These are phyloP conservation scores for Yamadazyma olivae DNA, from an alignment of 805 yeast genomes.

Conservation along the genomic window DNA sequence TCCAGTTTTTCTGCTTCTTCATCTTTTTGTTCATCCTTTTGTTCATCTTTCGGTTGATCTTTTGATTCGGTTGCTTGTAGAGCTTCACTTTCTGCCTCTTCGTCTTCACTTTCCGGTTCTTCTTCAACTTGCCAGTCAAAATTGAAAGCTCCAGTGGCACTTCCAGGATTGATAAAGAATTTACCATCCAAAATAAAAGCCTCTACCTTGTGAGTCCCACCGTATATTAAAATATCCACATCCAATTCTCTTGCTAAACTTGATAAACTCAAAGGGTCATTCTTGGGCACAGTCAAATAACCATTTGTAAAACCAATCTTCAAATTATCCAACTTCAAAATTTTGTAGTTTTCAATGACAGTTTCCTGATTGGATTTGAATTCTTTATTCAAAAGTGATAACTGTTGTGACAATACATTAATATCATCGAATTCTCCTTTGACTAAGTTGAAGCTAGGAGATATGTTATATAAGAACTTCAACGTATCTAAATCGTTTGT, in stretches of 20 bases:
- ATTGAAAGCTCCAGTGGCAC: constrained; percentile 88
- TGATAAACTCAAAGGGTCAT: constrained; percentile 81
- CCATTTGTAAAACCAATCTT: constrained; percentile 86
- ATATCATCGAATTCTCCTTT: constrained; percentile 78
- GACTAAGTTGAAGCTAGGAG: constrained; percentile 72
- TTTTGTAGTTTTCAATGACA: constrained; percentile 57
- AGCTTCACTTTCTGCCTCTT: constrained; percentile 23
- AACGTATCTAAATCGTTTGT: constrained; percentile 64
- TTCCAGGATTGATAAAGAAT: constrained; percentile 94
- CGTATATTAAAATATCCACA: constrained; percentile 88
- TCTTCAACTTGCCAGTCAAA: constrained; percentile 58
- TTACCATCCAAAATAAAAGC: constrained; percentile 91
- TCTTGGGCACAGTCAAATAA: constrained; percentile 75
- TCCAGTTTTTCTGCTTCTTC: constrained; percentile 20
- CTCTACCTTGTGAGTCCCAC: constrained; percentile 90
- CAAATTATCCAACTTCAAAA: constrained; percentile 66
- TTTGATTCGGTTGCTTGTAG: constrained; percentile 22
- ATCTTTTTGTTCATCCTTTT: constrained; percentile 37
- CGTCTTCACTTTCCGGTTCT: constrained; percentile 42
- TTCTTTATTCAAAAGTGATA: constrained; percentile 4
- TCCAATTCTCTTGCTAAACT: constrained; percentile 86
- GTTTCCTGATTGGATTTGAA: constrained; percentile 15
- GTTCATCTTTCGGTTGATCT: constrained; percentile 18
- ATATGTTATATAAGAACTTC: constrained; percentile 60
- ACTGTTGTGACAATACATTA: constrained; percentile 31